Base-by-base conservation (phyloP, 805 yeast species). In the Kazachstania africana region DNA sequence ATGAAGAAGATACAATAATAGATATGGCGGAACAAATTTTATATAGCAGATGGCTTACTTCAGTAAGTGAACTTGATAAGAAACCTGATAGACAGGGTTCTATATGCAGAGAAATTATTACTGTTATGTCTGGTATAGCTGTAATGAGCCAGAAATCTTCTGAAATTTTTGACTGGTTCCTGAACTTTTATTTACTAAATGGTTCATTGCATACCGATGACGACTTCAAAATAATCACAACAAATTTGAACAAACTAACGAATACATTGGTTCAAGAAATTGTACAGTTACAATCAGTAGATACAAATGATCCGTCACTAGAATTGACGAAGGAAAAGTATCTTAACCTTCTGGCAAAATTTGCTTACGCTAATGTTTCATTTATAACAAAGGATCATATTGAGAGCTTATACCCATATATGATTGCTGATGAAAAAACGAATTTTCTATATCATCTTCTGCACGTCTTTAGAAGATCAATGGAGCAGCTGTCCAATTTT, bases 331-430 rank as follows among this genome's bases (percentile, higher is more conserved):
- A 29, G 18, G 26, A 32, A 23, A 24, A 33, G 12, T 25, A 33
- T 24, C 12, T 44, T 8, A 36, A 39, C 14, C 32, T 81, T 4
- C 43, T 81, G n/a, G 62, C 82, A 0, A 55, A 67, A 2, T 57
- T 81, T 27, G 72, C 75, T 0, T 68, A 65, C 28, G 63, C 72
- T 34, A 68, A 69, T 31, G 65, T 68, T 0, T 46, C 60, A 1
- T 60, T 80, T 25, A 62, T 83, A 15, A 59, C 66, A 0, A 87
- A 77, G 40, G 79, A 78, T 31, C 84, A 80, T 38, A 60, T 84
- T 16, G 53, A 69, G 3, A 58, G 78, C 0, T 50, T 84, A n/a
- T 76, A 74, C 43, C 80, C 84, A 0, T 76, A 67, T 46, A 47
- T 84, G 32, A 53, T 70, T 0, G 70, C 71, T 20, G 77, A 70